Evolutionary conservation across 768 basidiomycete species (phyloP).

Genomic region (Boletus barrowsii): DNA sequence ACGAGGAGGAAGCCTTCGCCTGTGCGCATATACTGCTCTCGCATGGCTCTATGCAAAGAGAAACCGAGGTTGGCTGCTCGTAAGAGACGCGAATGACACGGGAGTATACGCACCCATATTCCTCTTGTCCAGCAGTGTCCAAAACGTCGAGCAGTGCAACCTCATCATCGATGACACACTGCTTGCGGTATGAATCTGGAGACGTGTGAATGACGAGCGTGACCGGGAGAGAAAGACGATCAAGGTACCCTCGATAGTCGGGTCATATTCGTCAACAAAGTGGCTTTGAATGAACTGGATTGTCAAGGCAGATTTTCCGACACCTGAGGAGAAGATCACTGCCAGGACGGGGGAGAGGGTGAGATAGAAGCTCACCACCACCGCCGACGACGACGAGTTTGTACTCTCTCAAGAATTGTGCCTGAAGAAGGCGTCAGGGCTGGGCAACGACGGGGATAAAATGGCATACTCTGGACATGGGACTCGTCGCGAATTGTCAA

Average conservation of each 20-base stretch:
- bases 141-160: slow-evolving; percentile 96
- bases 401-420: slow-evolving; percentile 92
- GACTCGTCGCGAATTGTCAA: slow-evolving; percentile 2
- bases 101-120: slow-evolving; percentile 77
- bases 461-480: slow-evolving; percentile 32
- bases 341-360: slow-evolving; percentile 22
- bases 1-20: slow-evolving; percentile 98
- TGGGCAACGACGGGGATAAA: neutral
- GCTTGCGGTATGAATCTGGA: slow-evolving; percentile 93
- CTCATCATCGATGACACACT: slow-evolving; percentile 97
- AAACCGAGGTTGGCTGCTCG: neutral
- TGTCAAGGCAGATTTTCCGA: slow-evolving; percentile 87
- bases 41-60: slow-evolving; percentile 73
- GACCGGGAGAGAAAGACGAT: slow-evolving; percentile 8
- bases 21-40: slow-evolving; percentile 98
- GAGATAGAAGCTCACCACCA: slow-evolving; percentile 65
- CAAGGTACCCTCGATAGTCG: slow-evolving; percentile 82
- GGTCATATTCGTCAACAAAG: slow-evolving; percentile 91
- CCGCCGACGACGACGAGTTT: slow-evolving; percentile 98
- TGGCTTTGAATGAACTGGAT: slow-evolving; percentile 98
- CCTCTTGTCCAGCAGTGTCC: slow-evolving; percentile 97
- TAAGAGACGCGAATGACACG: neutral
- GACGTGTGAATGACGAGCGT: neutral
- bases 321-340: slow-evolving; percentile 21
- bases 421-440: slow-evolving; percentile 39